Percentiles rank a stretch among this genome's conserved stretches.
Evolutionary conservation across 345 rosid species (phyloP).

Genomic region (Isatis tinctoria): DNA sequence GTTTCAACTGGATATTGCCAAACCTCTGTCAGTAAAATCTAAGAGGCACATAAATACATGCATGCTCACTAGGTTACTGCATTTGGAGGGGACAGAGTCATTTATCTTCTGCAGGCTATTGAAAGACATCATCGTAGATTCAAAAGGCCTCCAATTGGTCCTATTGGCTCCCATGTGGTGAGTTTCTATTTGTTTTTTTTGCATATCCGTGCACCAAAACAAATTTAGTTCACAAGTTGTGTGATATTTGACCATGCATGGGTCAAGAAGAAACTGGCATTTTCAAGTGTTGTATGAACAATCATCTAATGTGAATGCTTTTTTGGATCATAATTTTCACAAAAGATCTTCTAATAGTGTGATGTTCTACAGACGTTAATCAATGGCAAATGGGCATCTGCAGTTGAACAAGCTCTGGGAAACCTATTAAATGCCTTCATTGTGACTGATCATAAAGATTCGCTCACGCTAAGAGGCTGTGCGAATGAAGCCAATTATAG

Average conservation of each 20-base stretch:
- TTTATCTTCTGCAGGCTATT: conserved; percentile 62
- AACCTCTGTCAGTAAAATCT: not conserved
- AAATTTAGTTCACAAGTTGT: not conserved
- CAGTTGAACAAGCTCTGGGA: conserved; percentile 88
- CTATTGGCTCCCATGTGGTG: conserved; percentile 92
- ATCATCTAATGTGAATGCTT: not conserved
- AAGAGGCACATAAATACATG: conserved; percentile 1
- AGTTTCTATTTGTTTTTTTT: conserved; percentile 32
- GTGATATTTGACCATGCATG: not conserved
- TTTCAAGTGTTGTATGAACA: not conserved
- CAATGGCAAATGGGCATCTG: conserved; percentile 80
- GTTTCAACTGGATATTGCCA: conserved; percentile 3
- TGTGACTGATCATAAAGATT: conserved; percentile 79
- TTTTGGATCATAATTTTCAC: not conserved
- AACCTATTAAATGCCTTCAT: conserved; percentile 88
- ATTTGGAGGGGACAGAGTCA: conserved; percentile 89
- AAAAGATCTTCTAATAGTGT: conserved; percentile 6
- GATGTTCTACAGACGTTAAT: conserved; percentile 54
- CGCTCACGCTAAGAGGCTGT: conserved; percentile 60
- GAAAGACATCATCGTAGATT: conserved; percentile 62
- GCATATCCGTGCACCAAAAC: not conserved
- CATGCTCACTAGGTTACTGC: conserved; percentile 71
- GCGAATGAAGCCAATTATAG: conserved; percentile 65
- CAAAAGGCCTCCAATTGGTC: conserved; percentile 85
- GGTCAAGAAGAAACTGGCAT: not conserved